phyloP scores from a whole-genome alignment of 140 eudicot genomes.

The Cichorium intybus region DNA sequence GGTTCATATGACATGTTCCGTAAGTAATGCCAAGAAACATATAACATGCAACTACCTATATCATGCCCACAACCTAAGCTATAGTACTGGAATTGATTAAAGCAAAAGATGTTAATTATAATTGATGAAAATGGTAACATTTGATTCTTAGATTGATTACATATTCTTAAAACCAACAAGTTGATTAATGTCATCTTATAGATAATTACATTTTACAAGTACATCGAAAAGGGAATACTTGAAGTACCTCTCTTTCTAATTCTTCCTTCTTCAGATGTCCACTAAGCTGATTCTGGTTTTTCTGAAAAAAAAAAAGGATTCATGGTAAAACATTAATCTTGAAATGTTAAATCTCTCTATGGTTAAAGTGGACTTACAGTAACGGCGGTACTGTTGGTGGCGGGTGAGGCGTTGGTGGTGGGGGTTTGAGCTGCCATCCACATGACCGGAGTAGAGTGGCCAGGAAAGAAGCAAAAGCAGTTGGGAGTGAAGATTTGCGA shows the following conservation, averaged over 20 bases:
- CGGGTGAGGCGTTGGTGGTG: background rate
- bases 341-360: background rate
- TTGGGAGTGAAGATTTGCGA: conserved; percentile 11
- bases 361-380: conserved; percentile 17
- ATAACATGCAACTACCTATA: conserved; percentile 26
- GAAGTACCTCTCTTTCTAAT: conserved; percentile 82
- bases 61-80: conserved; percentile 30
- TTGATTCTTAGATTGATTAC: background rate
- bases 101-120: conserved; percentile 11
- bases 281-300: conserved; percentile 46
- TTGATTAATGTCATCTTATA: background rate
- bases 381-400: conserved; percentile 3
- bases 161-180: background rate
- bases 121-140: conserved; percentile 8
- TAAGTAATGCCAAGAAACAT: conserved; percentile 22
- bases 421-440: conserved; percentile 29
- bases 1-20: conserved; percentile 7
- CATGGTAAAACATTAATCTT: background rate
- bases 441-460: conserved; percentile 15
- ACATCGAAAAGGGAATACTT: too few relatives aligned
- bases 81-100: conserved; percentile 17
- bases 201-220: background rate
- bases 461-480: background rate
- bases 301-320: conserved; percentile 22
- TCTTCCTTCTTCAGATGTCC: conserved; percentile 72